These are phyloP conservation scores for Dactylonectria macrodidyma DNA, from an alignment of 2,329 filamentous ascomycete genomes.

Conservation along the genomic window DNA sequence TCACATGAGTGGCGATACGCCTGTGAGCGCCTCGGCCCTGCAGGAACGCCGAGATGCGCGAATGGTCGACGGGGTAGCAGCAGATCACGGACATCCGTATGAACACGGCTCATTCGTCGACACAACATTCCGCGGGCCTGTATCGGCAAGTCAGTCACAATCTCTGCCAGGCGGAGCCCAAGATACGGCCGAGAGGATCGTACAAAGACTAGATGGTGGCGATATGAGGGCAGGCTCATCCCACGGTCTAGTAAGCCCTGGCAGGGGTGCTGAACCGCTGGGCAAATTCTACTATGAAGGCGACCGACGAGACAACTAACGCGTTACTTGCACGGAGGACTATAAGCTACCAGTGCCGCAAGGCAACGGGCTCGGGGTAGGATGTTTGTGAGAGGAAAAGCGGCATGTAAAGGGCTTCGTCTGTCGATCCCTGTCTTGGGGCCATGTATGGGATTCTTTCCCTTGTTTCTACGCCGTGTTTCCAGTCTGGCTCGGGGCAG, in stretches of 20 bases:
- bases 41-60: constrained; percentile 72
- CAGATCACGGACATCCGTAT: constrained; percentile 66
- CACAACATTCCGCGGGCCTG: constrained; percentile 73
- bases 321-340: constrained; percentile 7
- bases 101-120: constrained; percentile 73
- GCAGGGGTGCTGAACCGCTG: constrained; percentile 61
- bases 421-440: constrained; percentile 14
- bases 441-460: constrained; percentile 19
- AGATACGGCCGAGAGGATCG: constrained; percentile 76
- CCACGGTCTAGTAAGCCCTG: constrained; percentile 60
- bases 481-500: not conserved
- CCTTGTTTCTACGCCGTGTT: constrained; percentile 3
- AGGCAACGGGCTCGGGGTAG: constrained; percentile 15
- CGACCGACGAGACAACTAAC: constrained; percentile 39
- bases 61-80: constrained; percentile 77
- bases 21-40: constrained; percentile 61
- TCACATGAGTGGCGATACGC: constrained; percentile 57
- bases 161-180: constrained; percentile 46
- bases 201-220: constrained; percentile 70
- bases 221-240: constrained; percentile 57
- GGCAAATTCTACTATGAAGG: constrained; percentile 75
- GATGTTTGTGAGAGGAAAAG: constrained; percentile 4
- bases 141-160: constrained; percentile 56
- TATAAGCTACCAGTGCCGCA: constrained; percentile 15
- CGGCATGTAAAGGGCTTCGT: constrained; percentile 7